phyloP scores from a whole-genome alignment of 257 asterid species.

The Petunia secreta region DNA sequence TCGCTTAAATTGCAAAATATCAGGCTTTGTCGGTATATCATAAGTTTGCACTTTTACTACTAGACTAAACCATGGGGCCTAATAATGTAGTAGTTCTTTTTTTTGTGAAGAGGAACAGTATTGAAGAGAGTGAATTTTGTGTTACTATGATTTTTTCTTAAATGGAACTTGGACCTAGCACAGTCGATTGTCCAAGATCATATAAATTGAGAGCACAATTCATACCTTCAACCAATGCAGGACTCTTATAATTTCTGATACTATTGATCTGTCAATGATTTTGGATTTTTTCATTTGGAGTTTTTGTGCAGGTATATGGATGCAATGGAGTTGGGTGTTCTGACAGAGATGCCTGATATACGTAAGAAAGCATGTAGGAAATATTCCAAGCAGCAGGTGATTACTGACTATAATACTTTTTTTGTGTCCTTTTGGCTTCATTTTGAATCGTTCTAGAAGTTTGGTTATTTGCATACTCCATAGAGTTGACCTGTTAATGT shows the following conservation, averaged over 20 bases:
- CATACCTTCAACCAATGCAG: background rate
- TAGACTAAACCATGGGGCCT: no score
- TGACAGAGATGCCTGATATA: conserved; percentile 78
- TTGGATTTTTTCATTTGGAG: background rate
- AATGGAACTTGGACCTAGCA: background rate
- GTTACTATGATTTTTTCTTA: no score
- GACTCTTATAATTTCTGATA: background rate
- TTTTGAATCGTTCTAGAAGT: background rate
- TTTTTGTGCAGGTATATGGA: conserved; percentile 62
- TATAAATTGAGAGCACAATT: background rate
- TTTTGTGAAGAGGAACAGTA: no score
- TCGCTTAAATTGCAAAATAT: no score
- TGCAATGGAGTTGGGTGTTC: conserved; percentile 71
- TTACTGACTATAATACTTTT: background rate
- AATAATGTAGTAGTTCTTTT: no score
- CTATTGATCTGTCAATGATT: background rate
- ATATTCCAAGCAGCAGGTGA: conserved; percentile 77
- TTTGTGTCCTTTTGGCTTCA: background rate
- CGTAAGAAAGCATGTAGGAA: conserved; percentile 66
- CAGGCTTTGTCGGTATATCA: no score
- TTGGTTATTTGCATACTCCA: conserved; percentile 7
- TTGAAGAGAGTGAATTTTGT: no score
- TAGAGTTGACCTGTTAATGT: background rate
- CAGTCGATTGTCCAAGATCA: background rate
- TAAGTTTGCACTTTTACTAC: no score